Conservation (phyloP, 2,329 filamentous ascomycete species). For the Nannizzia gypsea region DNA sequence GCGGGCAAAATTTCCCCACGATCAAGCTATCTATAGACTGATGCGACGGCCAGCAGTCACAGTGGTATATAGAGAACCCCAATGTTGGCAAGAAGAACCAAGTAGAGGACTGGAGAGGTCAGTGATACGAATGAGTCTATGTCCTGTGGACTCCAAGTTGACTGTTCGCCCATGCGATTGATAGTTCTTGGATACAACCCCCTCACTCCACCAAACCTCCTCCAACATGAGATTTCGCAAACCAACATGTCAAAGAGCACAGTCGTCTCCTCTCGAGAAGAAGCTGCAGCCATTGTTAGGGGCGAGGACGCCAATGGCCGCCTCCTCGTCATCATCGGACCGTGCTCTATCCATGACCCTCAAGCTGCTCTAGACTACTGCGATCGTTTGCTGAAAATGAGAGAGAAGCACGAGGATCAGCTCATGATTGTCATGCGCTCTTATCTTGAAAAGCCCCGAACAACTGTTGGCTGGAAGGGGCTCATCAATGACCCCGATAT, state of each 20-base stretch:
- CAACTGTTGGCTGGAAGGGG: conserved; percentile 97
- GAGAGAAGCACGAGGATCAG: conserved; percentile 70
- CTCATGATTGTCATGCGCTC: conserved; percentile 93
- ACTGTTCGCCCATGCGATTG: conserved; percentile 5
- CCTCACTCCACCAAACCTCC: conserved; percentile 81
- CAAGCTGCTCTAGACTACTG: conserved; percentile 76
- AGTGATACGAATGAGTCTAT: conserved; percentile 21
- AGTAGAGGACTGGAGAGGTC: conserved; percentile 76
- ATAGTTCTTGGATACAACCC: conserved; percentile 82
- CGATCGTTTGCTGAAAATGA: conserved; percentile 64
- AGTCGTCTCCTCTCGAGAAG: conserved; percentile 48
- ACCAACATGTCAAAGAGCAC: conserved; percentile 36
- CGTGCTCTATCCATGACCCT: conserved; percentile 96
- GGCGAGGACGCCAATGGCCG: conserved; percentile 53
- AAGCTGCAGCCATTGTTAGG: conserved; percentile 50
- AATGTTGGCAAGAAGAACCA: conserved; percentile 62
- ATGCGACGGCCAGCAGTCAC: background rate
- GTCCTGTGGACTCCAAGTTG: background rate
- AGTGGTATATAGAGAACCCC: conserved; percentile 70
- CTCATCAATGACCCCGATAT: conserved; percentile 99
- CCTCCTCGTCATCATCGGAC: conserved; percentile 85
- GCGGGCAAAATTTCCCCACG: background rate
- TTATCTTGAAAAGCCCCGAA: conserved; percentile 97
- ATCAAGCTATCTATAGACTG: background rate
- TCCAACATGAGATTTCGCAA: conserved; percentile 76